Evolutionary conservation across 169 alveolate species (phyloP).

Genomic region (Cryptosporidium muris): DNA sequence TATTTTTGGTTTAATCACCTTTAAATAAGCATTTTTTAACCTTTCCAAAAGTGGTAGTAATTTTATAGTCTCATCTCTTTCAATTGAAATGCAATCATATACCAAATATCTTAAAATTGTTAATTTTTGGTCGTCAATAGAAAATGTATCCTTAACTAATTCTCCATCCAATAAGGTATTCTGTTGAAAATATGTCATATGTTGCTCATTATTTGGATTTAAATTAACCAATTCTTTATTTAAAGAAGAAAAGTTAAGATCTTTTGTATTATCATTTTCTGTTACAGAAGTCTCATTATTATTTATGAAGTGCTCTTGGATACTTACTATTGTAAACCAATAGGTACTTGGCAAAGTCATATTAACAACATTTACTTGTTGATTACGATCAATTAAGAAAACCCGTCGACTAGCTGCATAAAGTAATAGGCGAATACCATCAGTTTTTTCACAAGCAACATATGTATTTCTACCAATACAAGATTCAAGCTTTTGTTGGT

Average conservation of each 20-base stretch:
- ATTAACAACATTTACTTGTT: constrained; percentile 80
- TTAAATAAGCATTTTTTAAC: constrained; percentile 66
- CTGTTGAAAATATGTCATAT: constrained; percentile 81
- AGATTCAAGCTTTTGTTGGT: constrained; percentile 74
- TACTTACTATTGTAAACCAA: constrained; percentile 46
- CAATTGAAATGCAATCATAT: constrained; percentile 86
- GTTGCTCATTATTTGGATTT: constrained; percentile 72
- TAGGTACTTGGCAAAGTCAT: constrained; percentile 81
- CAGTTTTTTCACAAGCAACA: constrained; percentile 91
- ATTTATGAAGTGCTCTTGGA: neutral
- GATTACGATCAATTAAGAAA: constrained; percentile 86
- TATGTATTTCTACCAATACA: constrained; percentile 76
- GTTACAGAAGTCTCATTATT: neutral
- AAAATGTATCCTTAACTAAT: constrained; percentile 80
- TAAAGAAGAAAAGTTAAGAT: neutral
- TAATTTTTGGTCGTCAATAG: constrained; percentile 49
- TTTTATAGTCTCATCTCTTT: constrained; percentile 79
- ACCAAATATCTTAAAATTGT: constrained; percentile 79
- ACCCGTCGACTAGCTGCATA: constrained; percentile 85
- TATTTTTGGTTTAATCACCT: constrained; percentile 30
- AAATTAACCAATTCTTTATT: constrained; percentile 39
- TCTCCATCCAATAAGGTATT: constrained; percentile 89
- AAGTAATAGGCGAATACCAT: constrained; percentile 86
- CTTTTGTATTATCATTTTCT: neutral
- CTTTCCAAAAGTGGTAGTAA: constrained; percentile 83